A percentile compares a stretch with the other conserved stretches of the same genome.
phyloP scores from a whole-genome alignment of 2,329 filamentous ascomycete species.

The Arachnomyces sp. region DNA sequence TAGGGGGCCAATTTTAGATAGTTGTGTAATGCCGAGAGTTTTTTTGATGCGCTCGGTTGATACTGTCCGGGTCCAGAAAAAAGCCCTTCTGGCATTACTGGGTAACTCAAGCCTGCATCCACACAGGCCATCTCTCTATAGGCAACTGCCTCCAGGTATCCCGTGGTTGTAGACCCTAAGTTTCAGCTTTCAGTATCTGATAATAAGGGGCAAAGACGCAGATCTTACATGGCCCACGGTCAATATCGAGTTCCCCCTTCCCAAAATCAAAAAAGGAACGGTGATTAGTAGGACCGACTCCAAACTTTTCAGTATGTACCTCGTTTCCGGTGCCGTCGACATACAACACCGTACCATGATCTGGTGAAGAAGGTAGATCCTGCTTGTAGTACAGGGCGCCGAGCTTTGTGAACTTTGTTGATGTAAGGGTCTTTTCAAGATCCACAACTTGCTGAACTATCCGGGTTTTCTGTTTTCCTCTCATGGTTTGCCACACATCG shows the following conservation, averaged over 20 bases:
- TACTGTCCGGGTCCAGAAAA: conserved; percentile 20
- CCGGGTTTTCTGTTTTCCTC: conserved; percentile 16
- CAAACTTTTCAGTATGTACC: conserved; percentile 12
- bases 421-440: conserved; percentile 13
- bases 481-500: conserved; percentile 15
- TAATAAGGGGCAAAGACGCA: too few relatives aligned
- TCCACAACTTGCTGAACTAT: conserved; percentile 14
- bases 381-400: conserved; percentile 17
- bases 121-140: conserved; percentile 30
- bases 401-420: conserved; percentile 14
- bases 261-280: conserved; percentile 17
- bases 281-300: conserved; percentile 16
- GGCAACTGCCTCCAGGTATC: conserved; percentile 26
- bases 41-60: conserved; percentile 23
- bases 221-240: conserved; percentile 18
- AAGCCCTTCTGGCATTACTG: conserved; percentile 16
- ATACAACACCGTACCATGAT: conserved; percentile 8
- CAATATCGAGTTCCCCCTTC: conserved; percentile 13
- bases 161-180: conserved; percentile 26
- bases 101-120: conserved; percentile 18
- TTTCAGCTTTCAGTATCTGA: background rate
- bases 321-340: conserved; percentile 10
- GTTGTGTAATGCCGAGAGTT: conserved; percentile 21
- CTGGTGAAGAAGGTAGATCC: conserved; percentile 9
- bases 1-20: conserved; percentile 24